Evolutionary conservation across 1,284 basidiomycete genomes (phyloP).

Genomic region (Austroboletus sp.): DNA sequence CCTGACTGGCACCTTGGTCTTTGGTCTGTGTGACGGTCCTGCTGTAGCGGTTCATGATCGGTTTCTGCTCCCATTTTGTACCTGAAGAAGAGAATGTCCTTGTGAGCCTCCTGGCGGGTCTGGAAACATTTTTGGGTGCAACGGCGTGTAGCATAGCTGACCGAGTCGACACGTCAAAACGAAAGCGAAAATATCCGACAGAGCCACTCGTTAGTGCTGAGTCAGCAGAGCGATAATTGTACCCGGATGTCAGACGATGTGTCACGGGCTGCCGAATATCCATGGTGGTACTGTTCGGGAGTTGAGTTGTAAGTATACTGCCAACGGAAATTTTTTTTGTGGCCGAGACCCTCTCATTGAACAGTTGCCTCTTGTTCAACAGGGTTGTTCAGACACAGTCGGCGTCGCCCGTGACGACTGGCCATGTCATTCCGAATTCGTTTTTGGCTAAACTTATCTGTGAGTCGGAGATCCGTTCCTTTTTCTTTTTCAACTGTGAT

Average conservation of each 20-base stretch:
- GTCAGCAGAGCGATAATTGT: conserved; percentile 11
- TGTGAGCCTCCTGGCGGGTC: conserved; percentile 19
- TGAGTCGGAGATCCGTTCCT: too few species aligned
- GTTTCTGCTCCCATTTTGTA: conserved; percentile 40
- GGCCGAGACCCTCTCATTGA: too few species aligned
- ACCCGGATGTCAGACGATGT: too few species aligned
- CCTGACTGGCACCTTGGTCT: conserved; percentile 89
- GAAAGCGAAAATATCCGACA: not conserved
- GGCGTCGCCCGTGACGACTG: not conserved
- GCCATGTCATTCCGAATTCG: too few species aligned
- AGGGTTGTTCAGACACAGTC: too few species aligned
- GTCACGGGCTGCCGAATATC: not conserved
- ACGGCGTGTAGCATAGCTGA: conserved; percentile 21
- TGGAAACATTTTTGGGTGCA: conserved; percentile 14
- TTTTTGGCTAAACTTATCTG: too few species aligned
- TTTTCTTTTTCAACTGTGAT: too few species aligned
- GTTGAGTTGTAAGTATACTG: not conserved
- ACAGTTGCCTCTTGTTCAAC: too few species aligned
- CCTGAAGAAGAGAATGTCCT: conserved; percentile 40
- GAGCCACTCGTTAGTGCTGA: conserved; percentile 13
- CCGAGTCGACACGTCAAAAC: not conserved
- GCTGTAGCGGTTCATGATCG: conserved; percentile 78
- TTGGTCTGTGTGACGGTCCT: conserved; percentile 81
- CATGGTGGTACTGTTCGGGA: too few species aligned
- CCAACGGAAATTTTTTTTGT: too few species aligned